Evolutionary conservation across 2,329 filamentous ascomycete genomes (phyloP).

Genomic region (Davidsoniella virescens): DNA sequence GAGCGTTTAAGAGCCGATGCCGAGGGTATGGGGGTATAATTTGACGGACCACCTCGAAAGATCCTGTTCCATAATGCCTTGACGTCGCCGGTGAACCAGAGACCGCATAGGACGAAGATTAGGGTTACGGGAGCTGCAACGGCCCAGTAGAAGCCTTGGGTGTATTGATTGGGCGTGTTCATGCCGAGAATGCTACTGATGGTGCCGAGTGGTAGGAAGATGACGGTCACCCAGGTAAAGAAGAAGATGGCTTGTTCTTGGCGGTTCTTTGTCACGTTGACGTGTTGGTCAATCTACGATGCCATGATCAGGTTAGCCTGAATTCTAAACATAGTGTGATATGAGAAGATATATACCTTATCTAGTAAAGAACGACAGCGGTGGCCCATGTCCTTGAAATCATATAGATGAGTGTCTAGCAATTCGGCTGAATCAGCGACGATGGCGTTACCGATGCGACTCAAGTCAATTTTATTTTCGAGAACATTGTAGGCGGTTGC

Average conservation of each 20-base stretch:
- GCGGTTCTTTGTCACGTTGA: constrained; percentile 26
- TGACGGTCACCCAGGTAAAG: constrained; percentile 33
- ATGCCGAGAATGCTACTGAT: constrained; percentile 36
- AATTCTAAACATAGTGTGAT: background rate
- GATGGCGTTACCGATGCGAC: background rate
- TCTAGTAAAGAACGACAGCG: background rate
- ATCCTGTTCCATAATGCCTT: constrained; percentile 19
- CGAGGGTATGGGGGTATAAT: no score
- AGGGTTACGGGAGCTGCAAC: constrained; percentile 30
- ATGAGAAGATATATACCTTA: constrained; percentile 23
- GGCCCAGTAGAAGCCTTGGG: constrained; percentile 36
- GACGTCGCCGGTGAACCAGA: constrained; percentile 29
- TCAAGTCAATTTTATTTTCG: background rate
- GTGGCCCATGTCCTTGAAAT: background rate
- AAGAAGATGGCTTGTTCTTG: constrained; percentile 33
- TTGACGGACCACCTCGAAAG: no score
- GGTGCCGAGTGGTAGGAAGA: constrained; percentile 31
- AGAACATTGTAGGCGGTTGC: no score
- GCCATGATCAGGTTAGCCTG: constrained; percentile 15
- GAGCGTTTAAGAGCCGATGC: no score
- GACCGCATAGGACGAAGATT: constrained; percentile 23
- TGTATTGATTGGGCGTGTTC: constrained; percentile 34
- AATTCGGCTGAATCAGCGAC: no score
- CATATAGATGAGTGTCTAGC: background rate
- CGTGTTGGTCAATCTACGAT: constrained; percentile 17